Percentiles rank a stretch among this genome's conserved stretches.
These are phyloP conservation scores for Poa annua DNA, from an alignment of 176 grass and related monocot species.

Conservation along the genomic window DNA sequence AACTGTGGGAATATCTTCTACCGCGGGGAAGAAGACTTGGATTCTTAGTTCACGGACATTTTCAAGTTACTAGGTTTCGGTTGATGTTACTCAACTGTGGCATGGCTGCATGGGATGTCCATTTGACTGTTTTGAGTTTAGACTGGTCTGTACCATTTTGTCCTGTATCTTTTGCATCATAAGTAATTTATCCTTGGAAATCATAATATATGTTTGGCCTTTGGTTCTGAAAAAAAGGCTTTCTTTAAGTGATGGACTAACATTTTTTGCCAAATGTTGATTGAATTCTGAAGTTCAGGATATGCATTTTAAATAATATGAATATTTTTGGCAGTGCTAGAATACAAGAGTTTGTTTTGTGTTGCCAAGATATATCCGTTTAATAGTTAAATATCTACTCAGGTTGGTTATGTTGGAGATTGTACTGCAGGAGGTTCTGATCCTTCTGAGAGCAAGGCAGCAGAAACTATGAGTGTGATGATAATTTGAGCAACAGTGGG, in stretches of 20 bases:
- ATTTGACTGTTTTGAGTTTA: conserved; percentile 23
- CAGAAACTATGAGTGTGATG: conserved; percentile 88
- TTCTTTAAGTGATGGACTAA: neutral
- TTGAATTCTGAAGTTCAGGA: conserved; percentile 16
- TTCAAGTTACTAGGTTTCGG: conserved; percentile 13
- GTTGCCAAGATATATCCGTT: neutral
- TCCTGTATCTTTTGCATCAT: neutral
- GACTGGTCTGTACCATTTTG: neutral
- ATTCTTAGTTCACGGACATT: neutral
- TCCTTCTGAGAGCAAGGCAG: conserved; percentile 92
- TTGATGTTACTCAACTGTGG: conserved; percentile 12
- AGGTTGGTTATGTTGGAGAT: conserved; percentile 91
- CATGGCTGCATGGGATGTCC: neutral
- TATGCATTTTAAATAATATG: conserved; percentile 6
- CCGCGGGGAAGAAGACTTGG: conserved; percentile 6
- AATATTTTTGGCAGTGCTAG: conserved; percentile 4
- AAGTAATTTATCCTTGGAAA: neutral
- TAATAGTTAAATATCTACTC: conserved; percentile 32
- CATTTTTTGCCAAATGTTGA: neutral
- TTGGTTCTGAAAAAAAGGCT: neutral
- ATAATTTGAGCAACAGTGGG: conserved; percentile 86
- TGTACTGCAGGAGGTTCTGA: conserved; percentile 89
- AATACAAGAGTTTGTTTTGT: conserved; percentile 28
- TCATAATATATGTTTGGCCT: neutral
- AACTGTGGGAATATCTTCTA: neutral